Conservation (phyloP, 2,329 filamentous ascomycete species). For the Cylindrodendrum hubeiense region DNA sequence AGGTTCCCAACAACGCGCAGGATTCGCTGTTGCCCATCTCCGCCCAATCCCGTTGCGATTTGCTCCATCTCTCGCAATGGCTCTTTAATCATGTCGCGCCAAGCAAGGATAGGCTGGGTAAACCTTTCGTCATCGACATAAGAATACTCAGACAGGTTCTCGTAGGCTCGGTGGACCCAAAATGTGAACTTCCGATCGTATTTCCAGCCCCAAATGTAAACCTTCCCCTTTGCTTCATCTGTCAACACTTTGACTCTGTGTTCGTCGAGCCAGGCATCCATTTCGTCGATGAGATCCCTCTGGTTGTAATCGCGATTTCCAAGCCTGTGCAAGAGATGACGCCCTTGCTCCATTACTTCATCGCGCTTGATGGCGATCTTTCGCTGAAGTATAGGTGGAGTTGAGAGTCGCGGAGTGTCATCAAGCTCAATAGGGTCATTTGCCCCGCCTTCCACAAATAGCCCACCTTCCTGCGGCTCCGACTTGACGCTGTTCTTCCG, state of each 20-base stretch:
- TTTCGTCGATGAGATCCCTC: background rate
- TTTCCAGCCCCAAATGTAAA: background rate
- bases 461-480: background rate
- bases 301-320: background rate
- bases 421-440: no score
- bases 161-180: background rate
- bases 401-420: background rate
- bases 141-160: conserved; percentile 1
- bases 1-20: background rate
- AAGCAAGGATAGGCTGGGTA: background rate
- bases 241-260: conserved; percentile 10
- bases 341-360: background rate
- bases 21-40: background rate
- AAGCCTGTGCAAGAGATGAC: background rate
- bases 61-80: conserved; percentile 1
- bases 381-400: background rate
- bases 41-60: background rate
- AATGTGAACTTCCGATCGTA: background rate
- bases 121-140: background rate
- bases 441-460: background rate
- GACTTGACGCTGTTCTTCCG: background rate
- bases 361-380: conserved; percentile 1
- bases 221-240: background rate
- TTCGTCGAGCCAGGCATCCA: conserved; percentile 2
- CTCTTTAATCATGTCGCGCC: background rate